Conservation (phyloP, 1,284 basidiomycete genomes). For the Caloboletus firmus region DNA sequence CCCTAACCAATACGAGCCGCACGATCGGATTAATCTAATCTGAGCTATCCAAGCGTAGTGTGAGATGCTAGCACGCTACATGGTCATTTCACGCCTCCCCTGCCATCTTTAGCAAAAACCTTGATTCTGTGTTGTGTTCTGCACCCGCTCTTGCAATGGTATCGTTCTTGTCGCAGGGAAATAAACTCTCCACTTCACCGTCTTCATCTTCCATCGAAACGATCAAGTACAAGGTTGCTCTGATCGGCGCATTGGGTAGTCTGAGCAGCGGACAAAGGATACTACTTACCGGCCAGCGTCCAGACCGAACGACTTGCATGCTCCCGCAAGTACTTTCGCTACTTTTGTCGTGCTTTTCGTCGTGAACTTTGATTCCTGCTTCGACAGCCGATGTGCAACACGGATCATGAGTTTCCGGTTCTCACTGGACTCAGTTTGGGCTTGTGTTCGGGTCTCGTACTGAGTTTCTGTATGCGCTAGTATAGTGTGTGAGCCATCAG, state of each 20-base stretch:
- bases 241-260: not conserved
- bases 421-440: constrained; percentile 7
- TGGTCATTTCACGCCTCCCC: constrained; percentile 23
- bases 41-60: constrained; percentile 1
- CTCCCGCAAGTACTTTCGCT: constrained; percentile 42
- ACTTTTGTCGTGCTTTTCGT: constrained; percentile 45
- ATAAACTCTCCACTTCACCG: constrained; percentile 20
- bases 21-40: not conserved
- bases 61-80: not conserved
- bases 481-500: not conserved
- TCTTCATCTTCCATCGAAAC: constrained; percentile 27
- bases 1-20: not conserved
- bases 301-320: constrained; percentile 44
- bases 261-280: not conserved
- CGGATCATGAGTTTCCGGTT: constrained; percentile 31
- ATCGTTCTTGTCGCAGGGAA: constrained; percentile 32
- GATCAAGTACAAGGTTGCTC: constrained; percentile 31
- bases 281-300: constrained; percentile 34
- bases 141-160: constrained; percentile 35
- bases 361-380: constrained; percentile 43
- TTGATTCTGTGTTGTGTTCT: constrained; percentile 19
- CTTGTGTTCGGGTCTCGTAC: not conserved
- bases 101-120: constrained; percentile 28
- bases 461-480: constrained; percentile 9
- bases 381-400: constrained; percentile 34